These are phyloP conservation scores for Comarum palustre DNA, from an alignment of 306 rosid species.

Conservation along the genomic window DNA sequence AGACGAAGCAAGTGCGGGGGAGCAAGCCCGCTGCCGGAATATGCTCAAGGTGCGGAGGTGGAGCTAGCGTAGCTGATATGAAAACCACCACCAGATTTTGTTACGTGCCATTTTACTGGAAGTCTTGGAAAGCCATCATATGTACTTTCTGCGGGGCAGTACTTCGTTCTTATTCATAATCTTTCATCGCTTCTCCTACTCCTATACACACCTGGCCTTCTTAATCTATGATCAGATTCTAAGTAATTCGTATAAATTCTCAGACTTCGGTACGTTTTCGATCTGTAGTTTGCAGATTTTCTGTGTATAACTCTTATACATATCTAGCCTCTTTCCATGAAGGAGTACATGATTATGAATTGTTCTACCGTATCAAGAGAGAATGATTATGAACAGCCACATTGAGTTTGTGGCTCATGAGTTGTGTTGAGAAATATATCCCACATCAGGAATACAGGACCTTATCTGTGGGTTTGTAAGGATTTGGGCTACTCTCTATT, in stretches of 20 bases:
- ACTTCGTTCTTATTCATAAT: constrained; percentile 50
- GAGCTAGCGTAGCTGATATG: constrained; percentile 88
- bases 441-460: too few species aligned
- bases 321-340: not conserved
- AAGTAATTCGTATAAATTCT: not conserved
- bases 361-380: not conserved
- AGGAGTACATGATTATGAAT: not conserved
- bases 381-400: not conserved
- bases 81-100: constrained; percentile 82
- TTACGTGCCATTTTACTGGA: constrained; percentile 75
- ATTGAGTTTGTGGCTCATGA: not conserved
- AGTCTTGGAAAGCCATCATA: constrained; percentile 65
- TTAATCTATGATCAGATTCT: not conserved
- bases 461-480: too few species aligned
- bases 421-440: too few species aligned
- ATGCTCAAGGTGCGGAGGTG: constrained; percentile 85
- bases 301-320: not conserved
- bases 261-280: too few species aligned
- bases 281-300: not conserved
- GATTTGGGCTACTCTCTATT: too few species aligned
- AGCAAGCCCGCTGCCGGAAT: constrained; percentile 89
- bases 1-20: constrained; percentile 47
- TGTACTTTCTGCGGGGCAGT: constrained; percentile 81
- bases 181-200: not conserved
- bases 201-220: not conserved